Conservation (phyloP, 371 early-diverging fungal genomes). For the Mortierella sp. region DNA sequence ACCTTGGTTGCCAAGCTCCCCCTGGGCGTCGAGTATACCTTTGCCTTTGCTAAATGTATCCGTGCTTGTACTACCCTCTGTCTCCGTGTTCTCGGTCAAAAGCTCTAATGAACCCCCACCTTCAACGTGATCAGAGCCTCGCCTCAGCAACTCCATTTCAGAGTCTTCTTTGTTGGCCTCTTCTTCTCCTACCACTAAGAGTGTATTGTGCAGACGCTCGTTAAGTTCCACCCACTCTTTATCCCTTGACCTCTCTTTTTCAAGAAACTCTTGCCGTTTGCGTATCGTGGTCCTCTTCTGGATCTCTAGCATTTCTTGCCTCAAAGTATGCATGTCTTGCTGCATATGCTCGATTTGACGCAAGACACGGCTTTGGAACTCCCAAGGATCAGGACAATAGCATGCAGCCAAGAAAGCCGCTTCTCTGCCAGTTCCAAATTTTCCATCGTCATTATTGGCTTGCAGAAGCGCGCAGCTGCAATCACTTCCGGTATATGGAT, state of each 20-base stretch:
- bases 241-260: constrained; percentile 22
- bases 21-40: background rate
- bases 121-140: background rate
- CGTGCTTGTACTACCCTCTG: background rate
- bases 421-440: background rate
- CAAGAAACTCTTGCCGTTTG: constrained; percentile 17
- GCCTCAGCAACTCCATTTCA: background rate
- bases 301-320: constrained; percentile 22
- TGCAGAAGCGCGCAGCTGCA: constrained; percentile 21
- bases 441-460: background rate
- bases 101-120: background rate
- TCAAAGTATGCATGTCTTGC: constrained; percentile 13
- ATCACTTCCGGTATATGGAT: background rate
- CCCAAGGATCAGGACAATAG: constrained; percentile 36
- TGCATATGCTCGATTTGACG: constrained; percentile 27
- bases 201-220: background rate
- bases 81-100: background rate
- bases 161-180: background rate
- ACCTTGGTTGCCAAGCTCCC: background rate
- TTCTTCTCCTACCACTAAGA: background rate
- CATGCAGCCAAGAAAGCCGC: constrained; percentile 10
- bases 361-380: constrained; percentile 29
- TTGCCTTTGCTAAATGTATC: background rate
- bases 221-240: constrained; percentile 19
- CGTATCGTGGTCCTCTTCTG: constrained; percentile 23